These are phyloP conservation scores for Xylariaceae sp. DNA, from an alignment of 2,329 filamentous ascomycete genomes.

Conservation along the genomic window DNA sequence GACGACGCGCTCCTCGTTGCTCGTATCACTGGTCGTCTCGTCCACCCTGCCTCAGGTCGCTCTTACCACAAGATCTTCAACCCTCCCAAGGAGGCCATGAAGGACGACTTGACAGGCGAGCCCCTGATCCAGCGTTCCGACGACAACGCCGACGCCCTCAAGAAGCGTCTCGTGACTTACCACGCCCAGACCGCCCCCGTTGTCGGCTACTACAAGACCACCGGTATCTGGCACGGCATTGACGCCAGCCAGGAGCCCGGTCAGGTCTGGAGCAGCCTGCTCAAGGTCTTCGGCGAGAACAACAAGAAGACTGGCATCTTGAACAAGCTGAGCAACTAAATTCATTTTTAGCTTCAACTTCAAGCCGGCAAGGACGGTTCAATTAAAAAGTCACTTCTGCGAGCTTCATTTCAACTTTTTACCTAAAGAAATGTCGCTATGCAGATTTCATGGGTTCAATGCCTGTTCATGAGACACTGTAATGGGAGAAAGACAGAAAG, in stretches of 20 bases:
- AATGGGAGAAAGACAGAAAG: neutral
- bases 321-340: conserved; percentile 36
- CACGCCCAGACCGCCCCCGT: conserved; percentile 91
- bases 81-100: conserved; percentile 90
- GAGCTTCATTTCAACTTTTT: neutral
- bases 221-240: conserved; percentile 91
- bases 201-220: conserved; percentile 94
- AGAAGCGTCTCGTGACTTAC: conserved; percentile 91
- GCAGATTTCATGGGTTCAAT: neutral
- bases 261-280: conserved; percentile 89
- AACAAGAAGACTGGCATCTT: conserved; percentile 46
- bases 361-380: neutral
- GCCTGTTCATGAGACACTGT: conserved; percentile 6
- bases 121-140: conserved; percentile 93
- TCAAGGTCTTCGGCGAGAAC: conserved; percentile 73
- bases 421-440: neutral
- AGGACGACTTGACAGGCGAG: conserved; percentile 94
- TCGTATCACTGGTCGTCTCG: conserved; percentile 90
- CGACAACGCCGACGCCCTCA: conserved; percentile 92
- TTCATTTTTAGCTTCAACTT: conserved; percentile 17
- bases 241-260: conserved; percentile 95
- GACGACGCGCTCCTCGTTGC: conserved; percentile 90
- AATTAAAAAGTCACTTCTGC: neutral
- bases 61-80: conserved; percentile 99
- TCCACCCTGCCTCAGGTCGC: conserved; percentile 93